Conservation (phyloP, 805 yeast species). For the Schizosaccharomyces osmophilus region DNA sequence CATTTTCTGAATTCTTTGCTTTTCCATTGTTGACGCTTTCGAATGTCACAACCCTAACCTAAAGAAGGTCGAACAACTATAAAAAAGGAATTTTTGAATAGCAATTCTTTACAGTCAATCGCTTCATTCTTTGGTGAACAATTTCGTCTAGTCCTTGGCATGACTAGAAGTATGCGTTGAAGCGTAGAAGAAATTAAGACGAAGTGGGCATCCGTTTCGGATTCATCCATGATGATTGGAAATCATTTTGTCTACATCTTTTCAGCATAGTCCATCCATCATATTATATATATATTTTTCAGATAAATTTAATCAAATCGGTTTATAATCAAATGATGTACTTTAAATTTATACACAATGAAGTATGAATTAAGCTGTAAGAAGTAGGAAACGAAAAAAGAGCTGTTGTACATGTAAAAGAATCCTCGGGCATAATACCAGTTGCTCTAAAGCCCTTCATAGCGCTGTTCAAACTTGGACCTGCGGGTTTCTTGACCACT, state of each 20-base stretch:
- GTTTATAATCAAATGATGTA: not conserved
- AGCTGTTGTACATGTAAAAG: no score
- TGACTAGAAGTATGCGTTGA: not conserved
- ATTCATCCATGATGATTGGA: not conserved
- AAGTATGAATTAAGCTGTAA: no score
- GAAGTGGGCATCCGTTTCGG: conserved; percentile 1
- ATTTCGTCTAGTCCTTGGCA: not conserved
- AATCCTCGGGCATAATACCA: no score
- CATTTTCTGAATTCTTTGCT: no score
- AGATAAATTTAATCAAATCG: no score
- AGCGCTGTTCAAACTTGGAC: not conserved
- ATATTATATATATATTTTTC: no score
- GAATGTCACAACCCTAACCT: not conserved
- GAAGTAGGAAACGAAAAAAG: no score
- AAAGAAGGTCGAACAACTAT: not conserved
- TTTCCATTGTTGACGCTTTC: no score
- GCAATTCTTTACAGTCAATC: not conserved
- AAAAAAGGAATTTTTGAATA: not conserved
- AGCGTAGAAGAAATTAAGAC: not conserved
- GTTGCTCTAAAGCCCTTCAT: not conserved
- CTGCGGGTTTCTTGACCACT: not conserved
- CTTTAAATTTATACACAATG: no score
- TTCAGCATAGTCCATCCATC: not conserved
- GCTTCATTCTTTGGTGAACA: not conserved
- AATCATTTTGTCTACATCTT: not conserved